phyloP scores from a whole-genome alignment of 208 protist genomes.

The Leishmania amazonensis region DNA sequence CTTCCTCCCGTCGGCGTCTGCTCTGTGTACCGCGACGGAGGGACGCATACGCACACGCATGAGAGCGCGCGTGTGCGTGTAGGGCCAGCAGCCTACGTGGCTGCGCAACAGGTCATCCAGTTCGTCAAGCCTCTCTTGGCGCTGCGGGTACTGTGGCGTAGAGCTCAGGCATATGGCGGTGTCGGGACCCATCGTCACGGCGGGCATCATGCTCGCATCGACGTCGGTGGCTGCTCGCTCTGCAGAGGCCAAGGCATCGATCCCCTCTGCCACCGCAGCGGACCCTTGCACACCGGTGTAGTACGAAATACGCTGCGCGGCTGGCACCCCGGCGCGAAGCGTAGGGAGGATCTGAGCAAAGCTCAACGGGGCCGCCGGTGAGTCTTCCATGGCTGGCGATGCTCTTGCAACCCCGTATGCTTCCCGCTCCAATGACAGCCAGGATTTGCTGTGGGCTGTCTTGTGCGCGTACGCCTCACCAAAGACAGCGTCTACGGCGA shows the following conservation, averaged over 20 bases:
- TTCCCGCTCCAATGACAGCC: neutral
- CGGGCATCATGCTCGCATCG: neutral
- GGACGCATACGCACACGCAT: neutral
- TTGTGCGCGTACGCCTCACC: conserved; percentile 32
- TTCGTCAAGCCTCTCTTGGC: conserved; percentile 40
- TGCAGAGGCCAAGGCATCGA: neutral
- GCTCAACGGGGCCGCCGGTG: conserved; percentile 4
- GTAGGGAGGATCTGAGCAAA: conserved; percentile 16
- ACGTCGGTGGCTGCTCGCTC: neutral
- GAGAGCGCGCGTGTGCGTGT: conserved; percentile 1
- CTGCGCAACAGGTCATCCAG: conserved; percentile 45
- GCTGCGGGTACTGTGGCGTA: conserved; percentile 15
- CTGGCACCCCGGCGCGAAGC: conserved; percentile 15
- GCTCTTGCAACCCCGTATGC: neutral
- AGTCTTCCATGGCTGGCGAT: neutral
- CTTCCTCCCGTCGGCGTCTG: neutral
- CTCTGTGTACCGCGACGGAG: neutral
- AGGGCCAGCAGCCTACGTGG: conserved; percentile 13
- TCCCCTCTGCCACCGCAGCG: neutral
- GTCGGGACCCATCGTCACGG: neutral
- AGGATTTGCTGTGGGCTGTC: neutral
- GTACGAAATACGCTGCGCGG: conserved; percentile 13
- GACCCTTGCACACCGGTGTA: conserved; percentile 13
- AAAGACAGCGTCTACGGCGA: conserved; percentile 59
- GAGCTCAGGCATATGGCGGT: neutral